Evolutionary conservation across 805 yeast genomes (phyloP).

Genomic region (Yarrowia sp.): DNA sequence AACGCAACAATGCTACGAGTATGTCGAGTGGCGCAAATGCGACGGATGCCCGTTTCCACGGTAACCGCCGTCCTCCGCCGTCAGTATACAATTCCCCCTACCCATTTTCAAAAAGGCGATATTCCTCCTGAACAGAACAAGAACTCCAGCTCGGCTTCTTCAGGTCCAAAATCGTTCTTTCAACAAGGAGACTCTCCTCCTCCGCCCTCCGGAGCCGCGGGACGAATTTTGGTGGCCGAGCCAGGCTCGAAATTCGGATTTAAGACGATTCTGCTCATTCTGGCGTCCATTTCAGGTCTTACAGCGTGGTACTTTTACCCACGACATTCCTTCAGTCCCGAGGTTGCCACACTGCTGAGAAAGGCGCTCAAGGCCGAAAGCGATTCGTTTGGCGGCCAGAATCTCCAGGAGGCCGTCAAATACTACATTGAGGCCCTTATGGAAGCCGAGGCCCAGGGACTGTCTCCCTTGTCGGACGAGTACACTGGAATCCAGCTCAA

Average conservation of each 20-base stretch:
- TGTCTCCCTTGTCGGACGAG: constrained; percentile 65
- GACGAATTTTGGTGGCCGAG: background rate
- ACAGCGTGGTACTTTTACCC: constrained; percentile 26
- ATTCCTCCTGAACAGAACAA: background rate
- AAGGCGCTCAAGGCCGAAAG: constrained; percentile 83
- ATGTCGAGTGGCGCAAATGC: background rate
- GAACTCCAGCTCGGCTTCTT: too few species aligned
- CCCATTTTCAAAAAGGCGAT: background rate
- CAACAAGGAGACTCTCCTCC: constrained; percentile 1
- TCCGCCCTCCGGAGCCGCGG: constrained; percentile 17
- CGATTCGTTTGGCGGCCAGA: constrained; percentile 53
- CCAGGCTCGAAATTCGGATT: background rate
- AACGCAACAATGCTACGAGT: background rate
- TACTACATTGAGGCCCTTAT: constrained; percentile 72
- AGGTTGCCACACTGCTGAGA: constrained; percentile 68
- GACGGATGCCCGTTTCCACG: too few species aligned
- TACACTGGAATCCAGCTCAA: constrained; percentile 89
- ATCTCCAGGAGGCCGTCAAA: constrained; percentile 64
- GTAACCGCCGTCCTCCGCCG: background rate
- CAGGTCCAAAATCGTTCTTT: background rate
- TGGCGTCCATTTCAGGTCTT: background rate
- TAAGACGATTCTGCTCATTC: background rate
- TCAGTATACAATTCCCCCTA: background rate
- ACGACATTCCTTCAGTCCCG: constrained; percentile 45
- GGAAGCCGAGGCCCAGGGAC: constrained; percentile 52